These are phyloP conservation scores for Hanseniaspora gamundiae DNA, from an alignment of 1,139 yeast genomes.

Conservation along the genomic window DNA sequence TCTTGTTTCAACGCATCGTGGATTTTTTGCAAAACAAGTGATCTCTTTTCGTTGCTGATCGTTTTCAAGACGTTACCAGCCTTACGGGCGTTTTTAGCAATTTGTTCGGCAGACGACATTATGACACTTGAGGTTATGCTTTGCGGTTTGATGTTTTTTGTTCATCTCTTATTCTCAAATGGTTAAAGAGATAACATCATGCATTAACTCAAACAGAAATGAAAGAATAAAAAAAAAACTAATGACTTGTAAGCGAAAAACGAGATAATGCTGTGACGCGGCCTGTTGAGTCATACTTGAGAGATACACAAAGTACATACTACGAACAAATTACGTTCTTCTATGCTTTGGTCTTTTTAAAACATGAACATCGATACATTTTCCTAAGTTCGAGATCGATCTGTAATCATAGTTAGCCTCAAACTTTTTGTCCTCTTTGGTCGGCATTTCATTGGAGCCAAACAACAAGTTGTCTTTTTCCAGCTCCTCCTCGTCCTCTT, in stretches of 20 bases:
- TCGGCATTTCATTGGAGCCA: background rate
- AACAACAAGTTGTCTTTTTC: background rate
- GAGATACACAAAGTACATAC: background rate
- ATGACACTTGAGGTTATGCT: background rate
- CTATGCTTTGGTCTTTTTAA: constrained; percentile 18
- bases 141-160: background rate
- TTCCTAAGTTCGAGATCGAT: constrained; percentile 16
- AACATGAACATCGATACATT: constrained; percentile 20
- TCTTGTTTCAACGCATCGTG: constrained; percentile 50
- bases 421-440: constrained; percentile 15
- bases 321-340: background rate
- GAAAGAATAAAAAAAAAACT: too few relatives aligned
- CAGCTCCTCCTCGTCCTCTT: background rate
- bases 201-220: too few relatives aligned
- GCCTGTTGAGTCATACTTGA: too few relatives aligned
- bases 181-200: too few relatives aligned
- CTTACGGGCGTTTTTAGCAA: constrained; percentile 65
- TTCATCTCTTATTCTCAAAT: too few relatives aligned
- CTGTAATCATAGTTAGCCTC: constrained; percentile 14
- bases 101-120: constrained; percentile 45
- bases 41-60: constrained; percentile 58
- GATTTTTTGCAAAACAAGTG: constrained; percentile 57
- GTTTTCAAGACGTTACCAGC: constrained; percentile 79
- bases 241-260: too few relatives aligned
- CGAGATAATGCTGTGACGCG: too few relatives aligned